These are phyloP conservation scores for Phytophthora palmivora DNA, from an alignment of 352 stramenopile genomes.

Conservation along the genomic window DNA sequence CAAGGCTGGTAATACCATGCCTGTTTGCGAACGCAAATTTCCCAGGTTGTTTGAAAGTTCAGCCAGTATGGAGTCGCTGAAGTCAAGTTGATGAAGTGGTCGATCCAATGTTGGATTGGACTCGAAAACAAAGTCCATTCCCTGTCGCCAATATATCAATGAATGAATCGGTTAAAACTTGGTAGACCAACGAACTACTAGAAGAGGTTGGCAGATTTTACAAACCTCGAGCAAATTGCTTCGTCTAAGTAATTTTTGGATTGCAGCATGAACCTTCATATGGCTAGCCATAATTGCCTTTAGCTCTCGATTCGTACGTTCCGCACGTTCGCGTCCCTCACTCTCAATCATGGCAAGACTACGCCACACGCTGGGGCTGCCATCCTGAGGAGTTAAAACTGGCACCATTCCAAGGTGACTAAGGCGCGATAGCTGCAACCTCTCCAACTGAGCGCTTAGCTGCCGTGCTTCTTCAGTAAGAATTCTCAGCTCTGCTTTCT, in stretches of 20 bases:
- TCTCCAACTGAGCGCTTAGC: constrained; percentile 22
- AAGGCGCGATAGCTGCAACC: constrained; percentile 13
- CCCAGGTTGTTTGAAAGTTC: constrained; percentile 17
- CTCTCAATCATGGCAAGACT: constrained; percentile 26
- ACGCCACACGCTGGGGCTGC: constrained; percentile 5
- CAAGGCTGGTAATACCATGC: constrained; percentile 12
- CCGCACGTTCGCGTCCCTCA: constrained; percentile 27
- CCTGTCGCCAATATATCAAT: neutral
- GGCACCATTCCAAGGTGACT: constrained; percentile 2
- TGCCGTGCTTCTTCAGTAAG: constrained; percentile 17
- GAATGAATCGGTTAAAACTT: neutral
- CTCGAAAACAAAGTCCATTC: constrained; percentile 26
- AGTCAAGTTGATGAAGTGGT: constrained; percentile 16
- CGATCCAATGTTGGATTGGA: constrained; percentile 11
- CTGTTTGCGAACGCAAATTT: constrained; percentile 17
- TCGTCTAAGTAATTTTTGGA: constrained; percentile 24
- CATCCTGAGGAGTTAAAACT: neutral
- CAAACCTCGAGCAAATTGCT: constrained; percentile 18
- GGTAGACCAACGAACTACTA: neutral
- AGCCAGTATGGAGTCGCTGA: constrained; percentile 30
- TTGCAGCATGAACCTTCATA: constrained; percentile 14
- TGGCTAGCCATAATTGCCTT: constrained; percentile 35
- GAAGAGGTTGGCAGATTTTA: neutral
- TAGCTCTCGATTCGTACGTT: constrained; percentile 30
- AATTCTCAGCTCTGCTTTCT: constrained; percentile 27